A percentile compares a stretch with the other conserved stretches of the same genome.
phyloP scores from a whole-genome alignment of 2,329 filamentous ascomycete species.

The Dryadomyces sulphureus region DNA sequence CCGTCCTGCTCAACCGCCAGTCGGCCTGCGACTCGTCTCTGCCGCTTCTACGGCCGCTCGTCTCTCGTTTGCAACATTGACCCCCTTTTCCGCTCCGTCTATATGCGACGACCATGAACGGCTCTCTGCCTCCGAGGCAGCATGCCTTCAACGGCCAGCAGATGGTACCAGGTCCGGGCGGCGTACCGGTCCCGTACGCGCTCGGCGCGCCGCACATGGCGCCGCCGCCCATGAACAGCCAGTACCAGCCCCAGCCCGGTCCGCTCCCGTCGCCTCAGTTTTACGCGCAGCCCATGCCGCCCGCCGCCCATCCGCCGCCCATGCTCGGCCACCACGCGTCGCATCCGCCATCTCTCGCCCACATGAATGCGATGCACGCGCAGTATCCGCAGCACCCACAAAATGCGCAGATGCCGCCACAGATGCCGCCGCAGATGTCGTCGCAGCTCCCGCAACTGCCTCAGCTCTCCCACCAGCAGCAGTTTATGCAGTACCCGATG shows the following conservation, averaged over 20 bases:
- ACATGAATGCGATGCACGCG: constrained; percentile 3
- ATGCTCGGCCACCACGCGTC: background rate
- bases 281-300: constrained; percentile 6
- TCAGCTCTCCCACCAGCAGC: constrained; percentile 1
- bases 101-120: constrained; percentile 23
- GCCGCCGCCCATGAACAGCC: constrained; percentile 5
- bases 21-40: background rate
- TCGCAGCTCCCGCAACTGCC: constrained; percentile 1
- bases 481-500: constrained; percentile 6
- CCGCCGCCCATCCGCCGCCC: background rate
- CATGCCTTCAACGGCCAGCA: constrained; percentile 23
- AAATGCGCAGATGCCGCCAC: background rate
- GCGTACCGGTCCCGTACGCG: constrained; percentile 8
- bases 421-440: background rate
- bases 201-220: constrained; percentile 8
- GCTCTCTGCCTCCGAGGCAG: constrained; percentile 24
- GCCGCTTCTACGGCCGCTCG: background rate
- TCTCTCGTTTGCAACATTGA: background rate
- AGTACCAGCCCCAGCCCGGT: background rate
- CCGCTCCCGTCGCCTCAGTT: constrained; percentile 8
- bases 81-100: background rate
- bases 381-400: constrained; percentile 1
- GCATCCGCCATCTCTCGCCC: background rate
- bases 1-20: background rate
- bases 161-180: constrained; percentile 7